Base-by-base conservation (phyloP, 2,329 filamentous ascomycete species). In the Cercospora berteroae region DNA sequence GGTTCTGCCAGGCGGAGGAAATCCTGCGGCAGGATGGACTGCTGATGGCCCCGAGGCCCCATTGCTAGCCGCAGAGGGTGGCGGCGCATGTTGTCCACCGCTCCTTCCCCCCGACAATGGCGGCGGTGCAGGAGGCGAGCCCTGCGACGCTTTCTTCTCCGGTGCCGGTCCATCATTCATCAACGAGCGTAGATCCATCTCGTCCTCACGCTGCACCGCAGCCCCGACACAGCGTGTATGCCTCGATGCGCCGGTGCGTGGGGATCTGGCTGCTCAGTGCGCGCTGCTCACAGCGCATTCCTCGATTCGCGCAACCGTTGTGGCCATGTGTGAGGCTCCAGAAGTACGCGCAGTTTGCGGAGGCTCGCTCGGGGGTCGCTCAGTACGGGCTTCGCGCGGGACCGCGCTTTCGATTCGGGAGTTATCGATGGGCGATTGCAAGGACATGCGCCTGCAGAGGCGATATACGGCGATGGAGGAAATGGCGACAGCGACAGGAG, bases 111-210 rank as follows among this genome's bases (percentile, higher is more conserved):
- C 67, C n/a, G 63, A 55, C 25, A 20, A 56, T 59, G 69, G 59
- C 36, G 63, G 31, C 20, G 60, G 60, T 52, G 61, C 44, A 18
- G 63, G 65, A 59, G 71, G 69, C 25, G 71, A 67, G 61, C 65
- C 65, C 62, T 70, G 66, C 65, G 70, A 60, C 18, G 70, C 58
- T 57, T 67, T 73, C 61, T 72, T 72, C 33, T 73, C 70, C 27
- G 74, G 71, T 66, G 72, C 70, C 8, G 69, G 65, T 20, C 73
- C 69, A 64, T 77, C 73, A 64, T 77, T 77, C 64, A 78, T 70
- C 70, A 79, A 74, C 27, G 72, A 66, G 12, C 67, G 67, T 63
- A 79, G 71, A 69, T 79, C 74, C 77, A 78, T 79, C 25, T 60
- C 65, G 61, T 59, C 33, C 56, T 52, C 31, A 7, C 60, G 61